Evolutionary conservation across 2,329 filamentous ascomycete species (phyloP).

Genomic region (Rasamsonia emersonii): DNA sequence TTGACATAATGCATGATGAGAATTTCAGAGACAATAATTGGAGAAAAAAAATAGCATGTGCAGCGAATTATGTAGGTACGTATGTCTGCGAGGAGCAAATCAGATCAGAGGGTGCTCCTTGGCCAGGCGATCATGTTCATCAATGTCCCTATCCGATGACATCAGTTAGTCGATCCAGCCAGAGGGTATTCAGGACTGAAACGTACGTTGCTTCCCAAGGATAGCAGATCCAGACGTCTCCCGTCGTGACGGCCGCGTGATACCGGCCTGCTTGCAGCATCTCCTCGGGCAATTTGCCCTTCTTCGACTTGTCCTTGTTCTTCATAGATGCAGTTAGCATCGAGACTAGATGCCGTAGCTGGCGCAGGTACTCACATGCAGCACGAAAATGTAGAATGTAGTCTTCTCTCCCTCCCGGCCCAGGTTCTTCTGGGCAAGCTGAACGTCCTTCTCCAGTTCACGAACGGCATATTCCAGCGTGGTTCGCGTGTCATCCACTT

Average conservation of each 20-base stretch:
- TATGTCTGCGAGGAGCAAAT: conserved; percentile 4
- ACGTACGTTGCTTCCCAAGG: conserved; percentile 83
- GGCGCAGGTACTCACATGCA: conserved; percentile 58
- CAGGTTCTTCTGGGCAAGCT: conserved; percentile 64
- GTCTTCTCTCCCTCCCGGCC: conserved; percentile 65
- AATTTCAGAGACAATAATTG: too few species aligned
- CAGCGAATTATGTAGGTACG: too few species aligned
- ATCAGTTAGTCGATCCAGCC: conserved; percentile 12
- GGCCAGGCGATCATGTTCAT: conserved; percentile 74
- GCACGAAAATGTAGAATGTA: conserved; percentile 86
- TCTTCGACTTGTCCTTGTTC: conserved; percentile 98
- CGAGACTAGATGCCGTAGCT: background rate
- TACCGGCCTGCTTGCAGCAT: conserved; percentile 70
- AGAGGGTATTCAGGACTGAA: background rate
- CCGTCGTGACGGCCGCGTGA: conserved; percentile 74
- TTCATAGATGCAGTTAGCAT: conserved; percentile 9
- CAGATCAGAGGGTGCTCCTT: conserved; percentile 32
- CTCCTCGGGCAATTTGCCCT: conserved; percentile 69
- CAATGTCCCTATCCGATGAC: conserved; percentile 57
- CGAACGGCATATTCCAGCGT: conserved; percentile 89
- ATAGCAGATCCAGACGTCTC: conserved; percentile 98
- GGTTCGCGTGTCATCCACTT: conserved; percentile 91
- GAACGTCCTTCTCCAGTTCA: conserved; percentile 91
- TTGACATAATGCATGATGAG: too few species aligned
- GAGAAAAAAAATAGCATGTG: too few species aligned